Conservation (phyloP, 2,329 filamentous ascomycete species). For the Penicillium vulpinum region DNA sequence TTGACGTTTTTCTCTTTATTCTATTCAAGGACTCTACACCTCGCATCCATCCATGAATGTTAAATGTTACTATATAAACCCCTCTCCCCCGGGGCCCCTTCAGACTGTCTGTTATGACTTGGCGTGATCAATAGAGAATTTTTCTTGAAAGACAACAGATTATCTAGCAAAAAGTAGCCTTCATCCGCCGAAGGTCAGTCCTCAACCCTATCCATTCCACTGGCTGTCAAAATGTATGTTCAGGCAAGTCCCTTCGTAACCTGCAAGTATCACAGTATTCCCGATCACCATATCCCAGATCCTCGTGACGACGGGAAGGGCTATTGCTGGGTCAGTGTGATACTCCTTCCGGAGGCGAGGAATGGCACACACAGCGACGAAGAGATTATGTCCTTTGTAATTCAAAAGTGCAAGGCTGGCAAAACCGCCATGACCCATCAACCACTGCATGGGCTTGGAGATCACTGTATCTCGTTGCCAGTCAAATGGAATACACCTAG, state of each 20-base stretch:
- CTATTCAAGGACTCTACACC: neutral
- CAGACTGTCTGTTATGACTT: neutral
- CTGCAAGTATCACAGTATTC: no score
- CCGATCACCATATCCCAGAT: neutral
- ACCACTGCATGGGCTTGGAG: neutral
- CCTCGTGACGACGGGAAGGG: neutral
- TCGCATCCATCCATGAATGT: no score
- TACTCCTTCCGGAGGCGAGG: neutral
- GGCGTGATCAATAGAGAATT: neutral
- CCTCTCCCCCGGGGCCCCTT: neutral
- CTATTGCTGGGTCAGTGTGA: neutral
- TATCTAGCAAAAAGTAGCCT: neutral
- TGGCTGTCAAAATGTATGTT: neutral
- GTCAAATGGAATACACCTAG: neutral
- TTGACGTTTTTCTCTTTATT: neutral
- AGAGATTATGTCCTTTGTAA: neutral
- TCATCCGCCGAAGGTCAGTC: neutral
- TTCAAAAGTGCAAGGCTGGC: neutral
- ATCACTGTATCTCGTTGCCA: conserved; percentile 1
- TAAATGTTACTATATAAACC: neutral
- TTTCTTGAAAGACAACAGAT: neutral
- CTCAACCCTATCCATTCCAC: neutral
- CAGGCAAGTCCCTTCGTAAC: neutral
- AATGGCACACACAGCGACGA: neutral
- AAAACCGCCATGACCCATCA: neutral